phyloP scores from a whole-genome alignment of 768 basidiomycete genomes.

The Podaxis sp. region DNA sequence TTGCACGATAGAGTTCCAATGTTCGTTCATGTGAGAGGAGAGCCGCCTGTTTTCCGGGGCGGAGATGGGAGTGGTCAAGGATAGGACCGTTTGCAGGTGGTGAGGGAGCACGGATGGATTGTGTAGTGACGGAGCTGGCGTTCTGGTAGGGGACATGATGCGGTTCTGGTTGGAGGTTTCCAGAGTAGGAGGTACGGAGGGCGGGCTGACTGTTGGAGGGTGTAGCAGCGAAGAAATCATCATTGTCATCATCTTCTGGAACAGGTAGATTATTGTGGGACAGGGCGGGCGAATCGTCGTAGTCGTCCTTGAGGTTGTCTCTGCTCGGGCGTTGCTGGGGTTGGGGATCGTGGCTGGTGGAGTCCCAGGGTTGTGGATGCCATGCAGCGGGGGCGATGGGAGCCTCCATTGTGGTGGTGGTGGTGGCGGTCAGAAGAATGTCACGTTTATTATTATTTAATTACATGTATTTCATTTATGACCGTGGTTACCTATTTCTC shows the following conservation, averaged over 20 bases:
- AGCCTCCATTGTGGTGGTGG: constrained; percentile 9
- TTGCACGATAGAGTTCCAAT: constrained; percentile 93
- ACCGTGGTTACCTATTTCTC: background rate
- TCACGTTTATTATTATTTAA: constrained; percentile 14
- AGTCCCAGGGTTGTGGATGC: constrained; percentile 13
- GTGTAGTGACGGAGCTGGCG: constrained; percentile 43
- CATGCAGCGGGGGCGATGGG: constrained; percentile 4
- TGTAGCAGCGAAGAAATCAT: constrained; percentile 46
- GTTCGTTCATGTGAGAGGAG: constrained; percentile 95
- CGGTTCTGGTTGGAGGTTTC: constrained; percentile 23
- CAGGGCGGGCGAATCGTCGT: constrained; percentile 31
- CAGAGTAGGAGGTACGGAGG: constrained; percentile 30
- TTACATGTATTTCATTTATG: background rate
- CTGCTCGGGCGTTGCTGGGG: constrained; percentile 20
- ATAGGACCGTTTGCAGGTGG: constrained; percentile 65
- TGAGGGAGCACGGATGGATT: constrained; percentile 65
- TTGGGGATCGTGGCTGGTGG: constrained; percentile 7
- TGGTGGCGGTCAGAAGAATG: constrained; percentile 14
- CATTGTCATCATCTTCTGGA: constrained; percentile 46
- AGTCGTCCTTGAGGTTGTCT: constrained; percentile 24
- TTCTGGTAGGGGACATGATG: constrained; percentile 28
- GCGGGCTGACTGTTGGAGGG: constrained; percentile 27
- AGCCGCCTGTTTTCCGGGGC: constrained; percentile 89
- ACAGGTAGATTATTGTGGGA: constrained; percentile 36
- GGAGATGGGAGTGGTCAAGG: constrained; percentile 89